Evolutionary conservation across 148 eudicot species (phyloP).

Genomic region (Rhododendron ovatum): DNA sequence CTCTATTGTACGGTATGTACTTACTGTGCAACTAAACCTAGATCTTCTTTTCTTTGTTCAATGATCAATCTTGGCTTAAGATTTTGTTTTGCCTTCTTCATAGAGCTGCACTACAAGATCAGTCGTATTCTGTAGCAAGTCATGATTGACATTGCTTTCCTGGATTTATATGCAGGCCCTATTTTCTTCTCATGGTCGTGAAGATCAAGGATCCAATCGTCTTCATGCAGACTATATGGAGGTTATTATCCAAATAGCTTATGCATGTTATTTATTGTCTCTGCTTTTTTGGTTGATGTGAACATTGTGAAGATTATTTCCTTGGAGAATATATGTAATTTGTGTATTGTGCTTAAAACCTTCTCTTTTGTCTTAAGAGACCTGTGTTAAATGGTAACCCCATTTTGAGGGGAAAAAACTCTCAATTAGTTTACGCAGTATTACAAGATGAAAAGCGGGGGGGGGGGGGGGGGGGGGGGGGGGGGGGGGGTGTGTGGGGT

Average conservation of each 20-base stretch:
- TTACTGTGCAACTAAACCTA: background rate
- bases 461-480: too few relatives aligned
- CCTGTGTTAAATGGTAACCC: background rate
- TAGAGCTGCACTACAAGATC: background rate
- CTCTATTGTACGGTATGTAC: background rate
- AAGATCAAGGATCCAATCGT: conserved; percentile 34
- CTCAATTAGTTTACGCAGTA: background rate
- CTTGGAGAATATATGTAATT: background rate
- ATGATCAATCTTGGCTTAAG: background rate
- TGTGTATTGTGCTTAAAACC: background rate
- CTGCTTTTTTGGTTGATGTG: background rate
- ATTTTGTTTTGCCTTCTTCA: background rate
- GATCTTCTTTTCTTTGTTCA: background rate
- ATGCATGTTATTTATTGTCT: background rate
- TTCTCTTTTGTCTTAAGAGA: background rate
- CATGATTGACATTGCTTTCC: background rate
- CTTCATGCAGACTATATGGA: conserved; percentile 54
- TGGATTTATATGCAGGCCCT: conserved; percentile 38
- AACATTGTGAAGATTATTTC: conserved; percentile 1
- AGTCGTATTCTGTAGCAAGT: background rate
- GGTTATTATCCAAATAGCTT: conserved; percentile 29
- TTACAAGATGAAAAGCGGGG: background rate
- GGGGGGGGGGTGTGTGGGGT: too few relatives aligned
- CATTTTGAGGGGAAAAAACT: background rate
- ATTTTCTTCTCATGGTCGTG: conserved; percentile 42